Evolutionary conservation across 108 stramenopile genomes (phyloP).

Genomic region (Cyclostephanos tholiformis): DNA sequence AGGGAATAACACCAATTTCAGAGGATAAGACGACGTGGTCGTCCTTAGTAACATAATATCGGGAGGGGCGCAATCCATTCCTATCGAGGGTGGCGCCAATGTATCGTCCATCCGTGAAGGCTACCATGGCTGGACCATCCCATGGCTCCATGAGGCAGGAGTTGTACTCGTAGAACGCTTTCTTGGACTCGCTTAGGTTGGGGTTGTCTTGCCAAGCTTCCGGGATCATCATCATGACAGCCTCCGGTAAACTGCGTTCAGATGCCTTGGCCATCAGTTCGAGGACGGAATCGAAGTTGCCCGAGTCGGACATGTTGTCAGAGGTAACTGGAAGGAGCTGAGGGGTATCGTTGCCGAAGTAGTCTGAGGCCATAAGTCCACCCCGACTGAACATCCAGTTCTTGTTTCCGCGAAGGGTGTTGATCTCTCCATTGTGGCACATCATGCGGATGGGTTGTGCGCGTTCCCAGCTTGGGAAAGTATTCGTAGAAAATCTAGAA

Average conservation of each 20-base stretch:
- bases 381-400: constrained; percentile 98
- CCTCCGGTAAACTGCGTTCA: constrained; percentile 88
- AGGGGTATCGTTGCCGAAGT: constrained; percentile 83
- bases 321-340: constrained; percentile 87
- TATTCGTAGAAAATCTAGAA: constrained; percentile 95
- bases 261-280: constrained; percentile 94
- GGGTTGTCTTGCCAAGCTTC: constrained; percentile 97
- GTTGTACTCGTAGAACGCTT: constrained; percentile 98
- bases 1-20: constrained; percentile 94
- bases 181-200: constrained; percentile 88
- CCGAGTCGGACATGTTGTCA: constrained; percentile 94
- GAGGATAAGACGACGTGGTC: constrained; percentile 94
- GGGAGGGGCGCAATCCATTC: constrained; percentile 93
- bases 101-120: constrained; percentile 95
- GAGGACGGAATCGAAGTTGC: constrained; percentile 95
- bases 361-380: constrained; percentile 91
- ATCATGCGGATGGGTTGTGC: constrained; percentile 97
- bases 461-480: constrained; percentile 95
- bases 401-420: constrained; percentile 95
- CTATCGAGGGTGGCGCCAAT: constrained; percentile 95
- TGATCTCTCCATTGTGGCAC: constrained; percentile 98
- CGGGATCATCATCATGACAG: constrained; percentile 96
- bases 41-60: constrained; percentile 97
- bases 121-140: constrained; percentile 99
- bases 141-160: constrained; percentile 98